phyloP scores from a whole-genome alignment of 116 monocot genomes.

The Zostera marina region DNA sequence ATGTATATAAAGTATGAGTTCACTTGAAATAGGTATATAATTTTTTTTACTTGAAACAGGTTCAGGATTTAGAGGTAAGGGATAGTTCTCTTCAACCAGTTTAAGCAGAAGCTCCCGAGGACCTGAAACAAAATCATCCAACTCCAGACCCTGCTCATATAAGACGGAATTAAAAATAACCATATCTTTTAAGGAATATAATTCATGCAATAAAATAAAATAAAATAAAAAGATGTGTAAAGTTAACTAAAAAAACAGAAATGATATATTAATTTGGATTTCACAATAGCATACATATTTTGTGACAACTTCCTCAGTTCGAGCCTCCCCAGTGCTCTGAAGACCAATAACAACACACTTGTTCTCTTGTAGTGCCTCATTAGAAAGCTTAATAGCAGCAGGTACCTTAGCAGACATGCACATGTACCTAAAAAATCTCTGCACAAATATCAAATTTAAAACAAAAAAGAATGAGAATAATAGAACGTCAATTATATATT shows the following conservation, averaged over 20 bases:
- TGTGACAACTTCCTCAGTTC: constrained; percentile 91
- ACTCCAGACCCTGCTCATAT: constrained; percentile 46
- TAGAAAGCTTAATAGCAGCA: constrained; percentile 55
- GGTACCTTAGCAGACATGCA: constrained; percentile 99
- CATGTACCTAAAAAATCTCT: constrained; percentile 94
- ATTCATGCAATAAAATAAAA: not conserved
- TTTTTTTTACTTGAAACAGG: constrained; percentile 30
- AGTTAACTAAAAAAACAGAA: no score
- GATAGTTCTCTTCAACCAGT: constrained; percentile 93
- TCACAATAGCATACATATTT: constrained; percentile 62
- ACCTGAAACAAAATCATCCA: constrained; percentile 95
- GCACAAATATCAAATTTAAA: constrained; percentile 13
- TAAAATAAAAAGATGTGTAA: not conserved
- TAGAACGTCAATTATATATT: not conserved
- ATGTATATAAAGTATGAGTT: not conserved
- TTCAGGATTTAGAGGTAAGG: constrained; percentile 78
- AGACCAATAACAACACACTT: constrained; percentile 99
- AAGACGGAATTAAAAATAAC: not conserved
- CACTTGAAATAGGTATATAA: no score
- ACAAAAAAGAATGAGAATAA: not conserved
- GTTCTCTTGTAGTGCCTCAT: constrained; percentile 62
- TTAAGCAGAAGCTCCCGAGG: constrained; percentile 89
- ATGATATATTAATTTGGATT: no score
- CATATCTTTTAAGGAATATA: not conserved
- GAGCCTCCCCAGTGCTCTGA: constrained; percentile 98